Evolutionary conservation across 23 red algal species (phyloP), one percentile per base, ranked within the genome.

Genomic region (Gracilaria vermiculophylla): DNA sequence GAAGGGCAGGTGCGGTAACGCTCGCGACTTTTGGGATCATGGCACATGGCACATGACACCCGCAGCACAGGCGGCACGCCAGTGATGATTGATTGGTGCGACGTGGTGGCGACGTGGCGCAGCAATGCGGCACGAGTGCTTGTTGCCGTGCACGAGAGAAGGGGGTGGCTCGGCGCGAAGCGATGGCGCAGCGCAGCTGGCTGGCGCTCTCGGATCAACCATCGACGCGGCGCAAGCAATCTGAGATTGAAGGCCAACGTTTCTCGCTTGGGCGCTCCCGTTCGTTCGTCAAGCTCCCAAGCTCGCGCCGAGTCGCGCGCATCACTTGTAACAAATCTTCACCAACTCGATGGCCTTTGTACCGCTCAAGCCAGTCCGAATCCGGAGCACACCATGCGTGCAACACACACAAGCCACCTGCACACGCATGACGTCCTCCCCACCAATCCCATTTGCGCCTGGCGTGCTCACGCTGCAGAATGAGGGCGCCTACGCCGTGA

Each of bases 401-500:
- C 67, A 47, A 27, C 3, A 28, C n/a, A 42, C 11, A 73, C 67
- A 4, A 28, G 20, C 67, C 32, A 48, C 42, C 0, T 73, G 67
- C 23, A 45, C 67, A 73, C 67, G 67, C 17, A 73, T 73, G 67
- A 73, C 67, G 35, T 45, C 42, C 2, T 73, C 67, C 3, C 67
- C 67, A 12, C 67, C 67, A 5, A 43, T 36, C 32, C 56, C 87
- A 19, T 91, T 91, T 53, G 45, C 87, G 2, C 41, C 87, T 3
- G 87, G 73, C 11, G 61, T 91, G 9, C 34, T 45, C 36, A 70
- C 87, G 17, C 87, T 91, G 21, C 74, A 91, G 51, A 91, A 91
- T 57, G 87, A 91, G 25, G 96, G 96, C 50, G 96, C 96, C 4
- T 98, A 98, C 82, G 85, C 96, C 33, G 88, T 98, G 5, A 91